phyloP scores from a whole-genome alignment of 805 yeast genomes.

The Saturnispora gosingensis region DNA sequence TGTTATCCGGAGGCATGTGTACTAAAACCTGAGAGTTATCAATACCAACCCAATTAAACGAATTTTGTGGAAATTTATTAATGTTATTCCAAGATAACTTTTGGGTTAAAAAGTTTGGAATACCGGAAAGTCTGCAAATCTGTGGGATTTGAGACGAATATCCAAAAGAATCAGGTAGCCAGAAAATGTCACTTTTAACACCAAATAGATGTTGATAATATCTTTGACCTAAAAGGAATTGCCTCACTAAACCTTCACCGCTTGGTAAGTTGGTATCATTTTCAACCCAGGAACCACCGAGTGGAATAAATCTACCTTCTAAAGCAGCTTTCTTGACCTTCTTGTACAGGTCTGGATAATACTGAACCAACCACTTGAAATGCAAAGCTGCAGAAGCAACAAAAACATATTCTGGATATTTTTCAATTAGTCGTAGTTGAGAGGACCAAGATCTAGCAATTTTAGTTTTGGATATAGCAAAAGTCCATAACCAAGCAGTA shows the following conservation, averaged over 20 bases:
- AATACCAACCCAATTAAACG: slow-evolving; percentile 92
- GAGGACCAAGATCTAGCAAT: slow-evolving; percentile 94
- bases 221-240: slow-evolving; percentile 83
- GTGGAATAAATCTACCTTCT: slow-evolving; percentile 71
- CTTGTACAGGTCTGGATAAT: slow-evolving; percentile 73
- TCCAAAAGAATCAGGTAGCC: slow-evolving; percentile 98
- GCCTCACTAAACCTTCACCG: slow-evolving; percentile 86
- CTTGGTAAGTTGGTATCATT: slow-evolving; percentile 93
- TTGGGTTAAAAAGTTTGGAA: slow-evolving; percentile 81
- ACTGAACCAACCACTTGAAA: slow-evolving; percentile 80
- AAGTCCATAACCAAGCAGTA: slow-evolving; percentile 99
- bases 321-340: slow-evolving; percentile 57
- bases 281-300: slow-evolving; percentile 98
- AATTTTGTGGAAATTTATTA: slow-evolving; percentile 78
- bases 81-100: slow-evolving; percentile 95
- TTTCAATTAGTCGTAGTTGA: slow-evolving; percentile 73
- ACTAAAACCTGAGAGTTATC: slow-evolving; percentile 90
- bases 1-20: slow-evolving; percentile 97
- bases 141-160: slow-evolving; percentile 95
- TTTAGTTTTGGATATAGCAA: slow-evolving; percentile 89
- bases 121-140: slow-evolving; percentile 77
- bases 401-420: slow-evolving; percentile 87
- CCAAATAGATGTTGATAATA: slow-evolving; percentile 79
- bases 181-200: slow-evolving; percentile 60
- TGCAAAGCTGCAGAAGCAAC: slow-evolving; percentile 97